phyloP scores from a whole-genome alignment of 2,329 filamentous ascomycete genomes.

The Sarocladium kiliense region DNA sequence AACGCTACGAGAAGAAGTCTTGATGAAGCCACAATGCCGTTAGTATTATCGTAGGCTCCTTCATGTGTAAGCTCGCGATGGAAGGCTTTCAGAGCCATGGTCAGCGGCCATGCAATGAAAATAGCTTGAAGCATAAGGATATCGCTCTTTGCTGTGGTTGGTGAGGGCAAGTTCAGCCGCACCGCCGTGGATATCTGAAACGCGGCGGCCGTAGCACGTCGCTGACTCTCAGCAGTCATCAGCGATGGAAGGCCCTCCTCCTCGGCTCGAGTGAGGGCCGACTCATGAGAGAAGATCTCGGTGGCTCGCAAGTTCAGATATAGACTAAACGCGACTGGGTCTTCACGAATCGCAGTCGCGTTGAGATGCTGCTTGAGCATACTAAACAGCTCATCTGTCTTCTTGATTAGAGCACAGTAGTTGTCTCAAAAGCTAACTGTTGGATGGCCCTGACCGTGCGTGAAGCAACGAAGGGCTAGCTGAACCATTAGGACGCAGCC shows the following conservation, averaged over 20 bases:
- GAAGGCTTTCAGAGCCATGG: slow-evolving; percentile 23
- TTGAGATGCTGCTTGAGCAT: slow-evolving; percentile 13
- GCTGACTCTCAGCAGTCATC: slow-evolving; percentile 11
- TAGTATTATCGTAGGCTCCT: not conserved
- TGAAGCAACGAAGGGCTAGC: slow-evolving; percentile 11
- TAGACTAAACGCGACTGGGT: slow-evolving; percentile 13
- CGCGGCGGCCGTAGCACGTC: slow-evolving; percentile 10
- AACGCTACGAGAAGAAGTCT: slow-evolving; percentile 9
- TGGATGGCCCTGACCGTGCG: slow-evolving; percentile 9
- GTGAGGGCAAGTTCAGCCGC: slow-evolving; percentile 11
- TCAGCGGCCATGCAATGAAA: slow-evolving; percentile 13
- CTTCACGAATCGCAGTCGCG: slow-evolving; percentile 11
- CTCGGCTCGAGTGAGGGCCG: slow-evolving; percentile 11
- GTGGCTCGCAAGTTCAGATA: slow-evolving; percentile 13
- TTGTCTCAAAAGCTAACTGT: slow-evolving; percentile 12
- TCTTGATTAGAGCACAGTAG: slow-evolving; percentile 11
- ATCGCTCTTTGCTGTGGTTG: slow-evolving; percentile 7
- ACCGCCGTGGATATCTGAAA: slow-evolving; percentile 14
- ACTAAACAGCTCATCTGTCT: slow-evolving; percentile 9
- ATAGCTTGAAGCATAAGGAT: slow-evolving; percentile 12
- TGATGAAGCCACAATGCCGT: slow-evolving; percentile 8
- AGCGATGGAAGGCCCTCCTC: slow-evolving; percentile 11
- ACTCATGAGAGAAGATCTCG: slow-evolving; percentile 12
- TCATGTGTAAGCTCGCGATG: slow-evolving; percentile 5
- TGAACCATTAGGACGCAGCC: slow-evolving; percentile 14